Base-by-base conservation (phyloP, 495 filamentous ascomycete species). In the Alectoria sarmentosa region DNA sequence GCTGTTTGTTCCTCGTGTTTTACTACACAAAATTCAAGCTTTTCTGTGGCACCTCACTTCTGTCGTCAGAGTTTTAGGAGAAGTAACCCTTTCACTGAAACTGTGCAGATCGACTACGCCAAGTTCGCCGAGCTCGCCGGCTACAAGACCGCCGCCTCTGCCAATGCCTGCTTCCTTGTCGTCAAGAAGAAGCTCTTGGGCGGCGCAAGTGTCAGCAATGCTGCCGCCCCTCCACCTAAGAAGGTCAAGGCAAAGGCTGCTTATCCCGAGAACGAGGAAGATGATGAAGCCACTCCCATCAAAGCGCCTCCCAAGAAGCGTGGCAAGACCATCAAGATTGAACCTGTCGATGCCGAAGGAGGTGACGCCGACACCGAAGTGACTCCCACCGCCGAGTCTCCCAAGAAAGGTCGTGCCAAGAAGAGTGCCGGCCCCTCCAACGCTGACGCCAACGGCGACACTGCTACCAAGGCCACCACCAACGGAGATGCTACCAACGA, bases 101-200 rank as follows among this genome's bases (percentile, higher is more conserved):
- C 65, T 38, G 3, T 46, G 41, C 62, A 81, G 79, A 56, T 80
- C 21, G 76, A 82, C 67, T 70, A 64, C 63, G 69, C 74, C 9
- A 77, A 76, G 60, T 42, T 82, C 13, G 73, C 74, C 11, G 36
- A 62, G 32, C 63, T 69, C 26, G 76, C 71, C 34, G 68, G 68
- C 23, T 80, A 73, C 67, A 76, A 75, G 55, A 80, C 67, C 55
- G 58, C 49, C 9, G 64, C 65, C 4, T 76, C 77, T 5, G 77
- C 79, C 13, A 62, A 56, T 28, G 67, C 70, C 34, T 46, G 64
- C 15, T 80, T 71, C 41, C 62, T 63, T 44, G 64, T 58, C 34
- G 66, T 73, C 13, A 74, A 69, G 34, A 72, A 71, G 59, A 75
- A 74, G 56, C 64, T 77, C 42, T 13, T 63, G 11, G 28, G 1